Base-by-base conservation (phyloP, 2,329 filamentous ascomycete genomes). In the Beauveria rudraprayagi region DNA sequence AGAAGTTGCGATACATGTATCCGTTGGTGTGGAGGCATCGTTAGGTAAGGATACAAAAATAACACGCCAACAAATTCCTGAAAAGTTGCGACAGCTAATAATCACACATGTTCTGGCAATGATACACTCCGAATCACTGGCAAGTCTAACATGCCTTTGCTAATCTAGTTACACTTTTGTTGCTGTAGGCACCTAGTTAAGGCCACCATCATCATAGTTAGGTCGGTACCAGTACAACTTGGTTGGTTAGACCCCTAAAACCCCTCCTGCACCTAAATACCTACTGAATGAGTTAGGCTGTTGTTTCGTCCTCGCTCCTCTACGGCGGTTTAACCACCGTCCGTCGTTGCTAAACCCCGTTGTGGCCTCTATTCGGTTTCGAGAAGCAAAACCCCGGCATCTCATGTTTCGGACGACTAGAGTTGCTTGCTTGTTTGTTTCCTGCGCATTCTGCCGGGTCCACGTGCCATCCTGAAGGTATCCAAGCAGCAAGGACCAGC, bases 351-450 rank as follows among this genome's bases (percentile, higher is more conserved):
- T 4, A 30, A 16, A 11, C 34, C 43, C 56, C 44, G 50, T 46
- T 44, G 41, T 26, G 43, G 44, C 55, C 37, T 51, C 19, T 28
- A 24, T 51, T 47, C 22, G 47, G 56, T 58, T 58, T 58, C 46
- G 56, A 50, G 56, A 58, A 51, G 56, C 34, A 41, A 24, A 51
- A 58, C 22, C 37, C 51, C 50, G 58, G 48, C 58, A 60, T 60
- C 37, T 43, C 56, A 60, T 60, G 56, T 60, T 60, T 60, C 56
- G 56, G 56, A 53, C 47, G 56, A 60, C 14, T 46, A 46, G 56
- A 30, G 47, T 37, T 41, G 37, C 47, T 47, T 28, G 50, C 41
- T 48, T 53, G 58, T 54, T 54, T 60, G 57, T 54, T 60, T 60
- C 53, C 57, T 19, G 47, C 5, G 26, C 37, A 53, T 43, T 55